A percentile compares a stretch with the other conserved stretches of the same genome.
Conservation (phyloP, 148 eudicot species). For the Rhododendron vialii region DNA sequence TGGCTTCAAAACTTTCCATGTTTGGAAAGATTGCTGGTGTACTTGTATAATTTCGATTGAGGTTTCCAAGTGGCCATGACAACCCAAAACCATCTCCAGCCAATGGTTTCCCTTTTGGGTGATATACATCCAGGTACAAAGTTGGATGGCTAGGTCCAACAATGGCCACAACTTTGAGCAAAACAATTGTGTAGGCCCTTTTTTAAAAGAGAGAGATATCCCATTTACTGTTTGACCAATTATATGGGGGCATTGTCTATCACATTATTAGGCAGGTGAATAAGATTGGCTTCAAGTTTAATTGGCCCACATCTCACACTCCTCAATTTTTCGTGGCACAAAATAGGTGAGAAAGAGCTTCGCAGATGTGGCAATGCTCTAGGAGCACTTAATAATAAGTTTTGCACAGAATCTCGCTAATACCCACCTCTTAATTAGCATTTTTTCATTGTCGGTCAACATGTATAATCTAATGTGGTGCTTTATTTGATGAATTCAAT, state of each 20-base stretch:
- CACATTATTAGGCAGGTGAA: neutral
- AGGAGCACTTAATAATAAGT: too few species aligned
- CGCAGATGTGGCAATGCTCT: too few species aligned
- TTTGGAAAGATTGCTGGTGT: neutral
- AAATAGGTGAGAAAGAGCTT: too few species aligned
- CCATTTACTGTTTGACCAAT: neutral
- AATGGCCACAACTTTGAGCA: neutral
- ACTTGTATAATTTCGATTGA: neutral
- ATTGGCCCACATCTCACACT: neutral
- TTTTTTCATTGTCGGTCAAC: too few species aligned
- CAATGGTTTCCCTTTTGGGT: neutral
- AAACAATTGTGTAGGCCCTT: neutral
- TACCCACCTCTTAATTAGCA: too few species aligned
- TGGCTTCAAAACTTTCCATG: neutral
- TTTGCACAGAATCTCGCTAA: too few species aligned
- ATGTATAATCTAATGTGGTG: too few species aligned
- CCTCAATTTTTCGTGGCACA: neutral
- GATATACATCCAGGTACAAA: neutral
- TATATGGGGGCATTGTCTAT: neutral
- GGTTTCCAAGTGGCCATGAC: neutral
- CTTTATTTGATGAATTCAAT: neutral
- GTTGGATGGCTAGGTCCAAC: neutral
- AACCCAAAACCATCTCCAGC: constrained; percentile 5
- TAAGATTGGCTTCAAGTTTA: neutral
- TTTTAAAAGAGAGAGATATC: neutral